phyloP scores from a whole-genome alignment of 1,284 basidiomycete species.

The Rhodotorula sp. region DNA sequence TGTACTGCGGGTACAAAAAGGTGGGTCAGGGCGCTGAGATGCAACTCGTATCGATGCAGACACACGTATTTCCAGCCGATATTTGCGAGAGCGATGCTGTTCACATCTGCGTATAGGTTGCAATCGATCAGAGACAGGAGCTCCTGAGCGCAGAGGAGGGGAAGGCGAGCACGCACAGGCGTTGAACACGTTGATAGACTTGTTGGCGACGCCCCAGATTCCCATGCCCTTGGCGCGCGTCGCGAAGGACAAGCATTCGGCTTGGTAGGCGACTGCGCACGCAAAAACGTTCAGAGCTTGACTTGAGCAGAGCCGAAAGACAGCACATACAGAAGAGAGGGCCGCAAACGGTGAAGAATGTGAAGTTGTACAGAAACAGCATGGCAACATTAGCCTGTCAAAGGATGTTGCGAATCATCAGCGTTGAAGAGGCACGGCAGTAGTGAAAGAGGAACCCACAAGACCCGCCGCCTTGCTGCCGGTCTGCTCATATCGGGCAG shows the following conservation, averaged over 20 bases:
- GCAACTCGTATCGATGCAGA: no score
- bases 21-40: no score
- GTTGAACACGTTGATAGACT: conserved; percentile 33
- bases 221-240: conserved; percentile 23
- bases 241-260: conserved; percentile 16
- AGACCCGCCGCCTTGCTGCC: no score
- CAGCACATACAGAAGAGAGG: conserved; percentile 15
- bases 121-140: not conserved
- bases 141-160: not conserved
- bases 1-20: no score
- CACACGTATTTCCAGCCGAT: no score
- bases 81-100: conserved; percentile 23
- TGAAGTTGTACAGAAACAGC: conserved; percentile 26
- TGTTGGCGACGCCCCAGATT: not conserved
- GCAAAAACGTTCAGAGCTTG: not conserved
- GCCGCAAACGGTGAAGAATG: conserved; percentile 21
- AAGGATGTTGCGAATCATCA: not conserved
- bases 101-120: conserved; percentile 7
- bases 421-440: not conserved
- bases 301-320: no score
- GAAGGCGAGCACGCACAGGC: conserved; percentile 2
- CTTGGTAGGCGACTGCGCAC: not conserved
- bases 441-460: not conserved
- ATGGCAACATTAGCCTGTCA: not conserved
- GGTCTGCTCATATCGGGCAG: no score